phyloP scores from a whole-genome alignment of 768 basidiomycete genomes.

The Lyophyllum shimeji region DNA sequence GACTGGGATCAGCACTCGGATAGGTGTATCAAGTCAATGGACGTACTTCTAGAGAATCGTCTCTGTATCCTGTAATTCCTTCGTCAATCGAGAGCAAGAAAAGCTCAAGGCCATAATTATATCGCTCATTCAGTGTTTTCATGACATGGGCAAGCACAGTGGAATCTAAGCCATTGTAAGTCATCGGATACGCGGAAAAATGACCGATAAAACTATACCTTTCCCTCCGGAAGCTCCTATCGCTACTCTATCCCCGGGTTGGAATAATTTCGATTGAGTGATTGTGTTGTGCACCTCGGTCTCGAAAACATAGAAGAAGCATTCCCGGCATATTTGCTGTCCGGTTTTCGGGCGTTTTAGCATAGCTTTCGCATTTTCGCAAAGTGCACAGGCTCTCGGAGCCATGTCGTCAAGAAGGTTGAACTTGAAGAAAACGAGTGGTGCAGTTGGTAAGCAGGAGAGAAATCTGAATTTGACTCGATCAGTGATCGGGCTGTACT shows the following conservation, averaged over 20 bases:
- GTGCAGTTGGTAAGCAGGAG: too few relatives aligned
- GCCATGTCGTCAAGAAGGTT: conserved; percentile 51
- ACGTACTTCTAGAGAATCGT: conserved; percentile 90
- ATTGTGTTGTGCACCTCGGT: conserved; percentile 98
- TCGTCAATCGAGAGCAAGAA: conserved; percentile 97
- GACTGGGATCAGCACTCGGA: background rate
- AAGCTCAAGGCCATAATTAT: conserved; percentile 87
- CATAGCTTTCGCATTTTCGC: conserved; percentile 76
- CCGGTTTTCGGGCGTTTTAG: conserved; percentile 95
- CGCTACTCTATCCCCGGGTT: conserved; percentile 87
- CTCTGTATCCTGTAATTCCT: conserved; percentile 96
- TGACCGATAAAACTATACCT: conserved; percentile 48
- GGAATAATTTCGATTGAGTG: conserved; percentile 77
- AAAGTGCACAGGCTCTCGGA: conserved; percentile 76
- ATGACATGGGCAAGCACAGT: conserved; percentile 97
- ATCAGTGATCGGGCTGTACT: too few relatives aligned
- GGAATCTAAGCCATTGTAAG: conserved; percentile 61
- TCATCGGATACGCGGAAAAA: background rate
- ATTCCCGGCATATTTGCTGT: conserved; percentile 94
- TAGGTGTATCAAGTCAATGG: background rate
- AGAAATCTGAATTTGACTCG: too few relatives aligned
- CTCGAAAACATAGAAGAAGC: conserved; percentile 97
- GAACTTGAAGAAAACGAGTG: background rate
- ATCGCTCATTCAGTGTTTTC: conserved; percentile 92
- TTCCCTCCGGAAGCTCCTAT: conserved; percentile 99